These are phyloP conservation scores for Talaromyces atroroseus DNA, from an alignment of 2,329 filamentous ascomycete genomes.

Conservation along the genomic window DNA sequence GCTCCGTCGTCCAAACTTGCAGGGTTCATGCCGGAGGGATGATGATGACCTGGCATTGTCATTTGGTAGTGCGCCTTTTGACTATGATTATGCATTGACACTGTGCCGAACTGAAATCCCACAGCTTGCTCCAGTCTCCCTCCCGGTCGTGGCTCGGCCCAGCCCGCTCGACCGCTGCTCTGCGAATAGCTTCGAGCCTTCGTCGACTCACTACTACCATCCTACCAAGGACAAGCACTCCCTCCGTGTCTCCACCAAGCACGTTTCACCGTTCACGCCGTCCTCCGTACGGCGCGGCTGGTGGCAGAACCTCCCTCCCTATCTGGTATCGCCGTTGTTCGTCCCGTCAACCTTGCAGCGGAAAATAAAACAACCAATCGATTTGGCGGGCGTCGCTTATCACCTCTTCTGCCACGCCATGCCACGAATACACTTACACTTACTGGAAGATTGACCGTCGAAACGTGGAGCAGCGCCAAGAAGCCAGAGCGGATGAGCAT, in stretches of 20 bases:
- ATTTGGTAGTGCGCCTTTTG: no score
- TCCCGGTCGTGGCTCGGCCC: no score
- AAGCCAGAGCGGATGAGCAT: slow-evolving; percentile 4
- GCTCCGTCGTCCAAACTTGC: no score
- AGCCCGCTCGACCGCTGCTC: neutral
- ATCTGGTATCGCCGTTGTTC: neutral
- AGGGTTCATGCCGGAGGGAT: no score
- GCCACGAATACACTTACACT: no score
- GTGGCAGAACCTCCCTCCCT: neutral
- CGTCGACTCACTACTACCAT: neutral
- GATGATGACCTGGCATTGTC: no score
- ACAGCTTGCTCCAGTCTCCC: no score
- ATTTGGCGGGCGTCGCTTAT: slow-evolving; percentile 5
- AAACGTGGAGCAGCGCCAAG: slow-evolving; percentile 3
- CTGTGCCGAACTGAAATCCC: neutral
- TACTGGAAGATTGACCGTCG: neutral
- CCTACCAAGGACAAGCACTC: no score
- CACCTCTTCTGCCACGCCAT: neutral
- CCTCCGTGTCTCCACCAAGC: neutral
- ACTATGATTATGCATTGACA: neutral
- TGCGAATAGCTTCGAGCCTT: neutral
- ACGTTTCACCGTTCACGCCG: neutral
- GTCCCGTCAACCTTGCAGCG: slow-evolving; percentile 5
- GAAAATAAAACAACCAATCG: slow-evolving; percentile 2
- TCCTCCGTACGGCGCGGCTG: neutral